These are phyloP conservation scores for Populus simonii DNA, from an alignment of 345 rosid species.

Conservation along the genomic window DNA sequence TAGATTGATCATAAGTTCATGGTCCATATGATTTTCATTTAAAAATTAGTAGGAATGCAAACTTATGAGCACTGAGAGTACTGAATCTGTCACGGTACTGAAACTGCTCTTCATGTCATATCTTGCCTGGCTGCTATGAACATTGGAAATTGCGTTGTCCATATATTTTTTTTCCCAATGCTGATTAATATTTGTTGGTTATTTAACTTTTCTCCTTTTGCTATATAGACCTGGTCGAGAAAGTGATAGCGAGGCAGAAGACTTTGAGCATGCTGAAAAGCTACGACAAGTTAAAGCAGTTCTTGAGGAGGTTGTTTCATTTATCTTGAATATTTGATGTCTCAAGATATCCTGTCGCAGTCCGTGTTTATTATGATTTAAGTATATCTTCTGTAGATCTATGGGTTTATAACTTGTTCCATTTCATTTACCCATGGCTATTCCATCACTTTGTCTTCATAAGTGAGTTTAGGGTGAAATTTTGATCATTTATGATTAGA, in stretches of 20 bases:
- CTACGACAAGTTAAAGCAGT: slow-evolving; percentile 98
- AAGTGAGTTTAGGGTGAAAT: background rate
- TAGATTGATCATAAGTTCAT: background rate
- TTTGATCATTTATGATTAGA: background rate
- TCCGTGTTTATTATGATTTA: background rate
- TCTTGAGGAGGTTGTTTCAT: slow-evolving; percentile 82
- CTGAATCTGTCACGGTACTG: background rate
- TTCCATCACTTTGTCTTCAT: background rate
- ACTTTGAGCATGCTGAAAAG: slow-evolving; percentile 97
- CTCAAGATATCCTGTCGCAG: background rate
- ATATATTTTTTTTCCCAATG: background rate
- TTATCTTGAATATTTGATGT: slow-evolving; percentile 3
- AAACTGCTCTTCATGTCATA: background rate
- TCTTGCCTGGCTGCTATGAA: background rate
- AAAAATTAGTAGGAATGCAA: background rate
- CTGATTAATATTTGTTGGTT: background rate
- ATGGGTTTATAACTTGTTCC: background rate
- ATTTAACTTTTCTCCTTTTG: slow-evolving; percentile 8
- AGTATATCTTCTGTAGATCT: background rate
- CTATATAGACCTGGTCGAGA: slow-evolving; percentile 71
- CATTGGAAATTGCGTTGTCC: background rate
- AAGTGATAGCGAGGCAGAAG: slow-evolving; percentile 99
- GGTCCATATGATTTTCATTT: background rate
- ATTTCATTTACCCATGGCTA: background rate
- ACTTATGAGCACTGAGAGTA: background rate